phyloP scores from a whole-genome alignment of 2,329 filamentous ascomycete genomes.

The Ilyonectria mors-panacis region DNA sequence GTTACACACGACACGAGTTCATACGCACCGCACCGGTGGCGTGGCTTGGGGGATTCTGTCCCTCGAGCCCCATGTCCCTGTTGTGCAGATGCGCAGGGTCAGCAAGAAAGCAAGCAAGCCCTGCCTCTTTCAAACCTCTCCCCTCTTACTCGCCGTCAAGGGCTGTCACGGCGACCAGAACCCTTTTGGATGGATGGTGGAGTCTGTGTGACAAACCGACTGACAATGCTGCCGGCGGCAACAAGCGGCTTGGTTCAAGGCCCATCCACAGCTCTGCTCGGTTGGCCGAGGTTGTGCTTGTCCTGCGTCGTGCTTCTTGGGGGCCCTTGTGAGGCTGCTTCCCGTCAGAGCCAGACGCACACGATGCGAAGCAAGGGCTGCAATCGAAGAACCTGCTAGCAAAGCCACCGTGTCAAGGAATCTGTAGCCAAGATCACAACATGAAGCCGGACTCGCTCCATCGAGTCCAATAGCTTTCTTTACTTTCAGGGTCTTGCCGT shows the following conservation, averaged over 20 bases:
- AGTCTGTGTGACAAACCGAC: constrained; percentile 36
- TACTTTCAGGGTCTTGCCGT: constrained; percentile 5
- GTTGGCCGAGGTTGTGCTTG: constrained; percentile 11
- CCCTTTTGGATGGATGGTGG: constrained; percentile 11
- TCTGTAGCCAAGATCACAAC: constrained; percentile 14
- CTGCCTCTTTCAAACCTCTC: neutral
- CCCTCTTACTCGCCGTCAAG: constrained; percentile 7
- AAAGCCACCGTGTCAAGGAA: constrained; percentile 29
- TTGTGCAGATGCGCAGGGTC: neutral
- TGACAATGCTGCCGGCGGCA: constrained; percentile 24
- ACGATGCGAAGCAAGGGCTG: neutral
- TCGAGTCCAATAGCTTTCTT: neutral
- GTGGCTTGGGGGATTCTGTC: constrained; percentile 5
- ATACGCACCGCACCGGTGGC: constrained; percentile 6
- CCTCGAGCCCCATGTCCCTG: neutral
- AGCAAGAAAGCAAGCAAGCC: constrained; percentile 2
- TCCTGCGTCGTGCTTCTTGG: neutral
- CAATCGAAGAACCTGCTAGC: neutral
- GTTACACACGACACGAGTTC: constrained; percentile 39
- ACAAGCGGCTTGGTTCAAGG: constrained; percentile 25
- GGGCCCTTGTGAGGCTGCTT: constrained; percentile 3
- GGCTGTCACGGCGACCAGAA: constrained; percentile 9
- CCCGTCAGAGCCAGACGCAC: constrained; percentile 5
- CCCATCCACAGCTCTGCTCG: constrained; percentile 9
- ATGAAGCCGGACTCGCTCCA: neutral